Evolutionary conservation across 2,329 filamentous ascomycete genomes (phyloP).

Genomic region (Cadophora sp.): DNA sequence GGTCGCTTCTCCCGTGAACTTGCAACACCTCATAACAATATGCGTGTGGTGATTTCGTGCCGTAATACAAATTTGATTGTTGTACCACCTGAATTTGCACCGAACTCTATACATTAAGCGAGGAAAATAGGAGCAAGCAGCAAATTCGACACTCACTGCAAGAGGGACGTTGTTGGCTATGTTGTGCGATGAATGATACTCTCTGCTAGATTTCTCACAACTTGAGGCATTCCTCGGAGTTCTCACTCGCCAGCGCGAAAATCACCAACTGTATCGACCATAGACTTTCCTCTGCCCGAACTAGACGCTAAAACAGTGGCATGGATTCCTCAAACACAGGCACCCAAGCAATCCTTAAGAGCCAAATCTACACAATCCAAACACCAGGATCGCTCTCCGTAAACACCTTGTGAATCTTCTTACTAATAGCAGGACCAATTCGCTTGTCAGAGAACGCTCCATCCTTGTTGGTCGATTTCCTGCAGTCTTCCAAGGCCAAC

Average conservation of each 20-base stretch:
- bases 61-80: background rate
- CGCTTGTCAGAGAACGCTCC: slow-evolving; percentile 60
- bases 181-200: no score
- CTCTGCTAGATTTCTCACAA: no score
- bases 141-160: no score
- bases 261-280: no score
- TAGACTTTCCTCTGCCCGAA: no score
- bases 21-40: background rate
- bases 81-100: background rate
- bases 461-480: slow-evolving; percentile 62
- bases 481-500: slow-evolving; percentile 65
- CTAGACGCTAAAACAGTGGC: background rate
- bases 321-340: background rate
- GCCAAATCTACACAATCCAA: slow-evolving; percentile 3
- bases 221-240: no score
- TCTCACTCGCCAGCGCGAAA: no score
- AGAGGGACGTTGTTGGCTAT: no score
- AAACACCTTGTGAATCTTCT: slow-evolving; percentile 65
- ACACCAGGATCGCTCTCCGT: slow-evolving; percentile 55
- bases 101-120: background rate
- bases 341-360: background rate
- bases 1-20: background rate
- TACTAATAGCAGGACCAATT: slow-evolving; percentile 64
- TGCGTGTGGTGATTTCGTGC: background rate
- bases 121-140: background rate